These are phyloP conservation scores for Coemansia furcata DNA, from an alignment of 192 early-diverging fungal genomes.

Conservation along the genomic window DNA sequence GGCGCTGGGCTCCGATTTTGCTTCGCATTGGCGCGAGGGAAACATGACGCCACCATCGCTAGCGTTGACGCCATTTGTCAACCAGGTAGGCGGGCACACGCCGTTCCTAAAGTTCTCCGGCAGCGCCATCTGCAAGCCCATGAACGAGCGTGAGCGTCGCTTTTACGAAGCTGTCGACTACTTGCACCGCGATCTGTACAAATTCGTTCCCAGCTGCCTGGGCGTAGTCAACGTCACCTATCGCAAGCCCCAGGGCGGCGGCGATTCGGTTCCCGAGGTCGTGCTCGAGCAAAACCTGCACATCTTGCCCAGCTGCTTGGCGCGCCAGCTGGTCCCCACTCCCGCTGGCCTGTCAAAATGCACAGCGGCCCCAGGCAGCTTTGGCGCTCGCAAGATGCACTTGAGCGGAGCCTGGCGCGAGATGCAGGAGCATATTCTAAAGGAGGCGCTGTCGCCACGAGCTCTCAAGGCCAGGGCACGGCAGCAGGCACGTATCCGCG, in stretches of 20 bases:
- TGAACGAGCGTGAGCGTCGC: conserved; percentile 73
- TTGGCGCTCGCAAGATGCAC: conserved; percentile 50
- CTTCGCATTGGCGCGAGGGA: conserved; percentile 20
- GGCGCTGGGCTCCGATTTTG: background rate
- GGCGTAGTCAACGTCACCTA: conserved; percentile 95
- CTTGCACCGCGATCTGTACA: conserved; percentile 72
- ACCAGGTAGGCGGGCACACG: conserved; percentile 96
- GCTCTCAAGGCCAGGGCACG: conserved; percentile 73
- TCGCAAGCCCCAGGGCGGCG: conserved; percentile 33
- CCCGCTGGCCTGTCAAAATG: conserved; percentile 28
- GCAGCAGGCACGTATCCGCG: conserved; percentile 54
- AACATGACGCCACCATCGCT: conserved; percentile 58
- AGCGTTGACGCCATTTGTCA: conserved; percentile 73
- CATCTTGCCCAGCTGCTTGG: conserved; percentile 72
- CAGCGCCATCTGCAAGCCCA: conserved; percentile 94
- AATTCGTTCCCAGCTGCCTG: conserved; percentile 89
- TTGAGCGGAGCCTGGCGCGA: conserved; percentile 62
- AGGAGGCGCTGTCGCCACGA: conserved; percentile 86
- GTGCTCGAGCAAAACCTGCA: conserved; percentile 89
- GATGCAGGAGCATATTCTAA: conserved; percentile 85
- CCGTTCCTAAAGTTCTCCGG: conserved; percentile 95
- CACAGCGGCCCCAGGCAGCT: conserved; percentile 48
- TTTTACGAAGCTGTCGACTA: conserved; percentile 90
- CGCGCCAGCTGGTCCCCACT: conserved; percentile 36
- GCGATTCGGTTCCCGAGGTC: conserved; percentile 58